Evolutionary conservation across 257 asterid species (phyloP).

Genomic region (Nicotiana knightiana): DNA sequence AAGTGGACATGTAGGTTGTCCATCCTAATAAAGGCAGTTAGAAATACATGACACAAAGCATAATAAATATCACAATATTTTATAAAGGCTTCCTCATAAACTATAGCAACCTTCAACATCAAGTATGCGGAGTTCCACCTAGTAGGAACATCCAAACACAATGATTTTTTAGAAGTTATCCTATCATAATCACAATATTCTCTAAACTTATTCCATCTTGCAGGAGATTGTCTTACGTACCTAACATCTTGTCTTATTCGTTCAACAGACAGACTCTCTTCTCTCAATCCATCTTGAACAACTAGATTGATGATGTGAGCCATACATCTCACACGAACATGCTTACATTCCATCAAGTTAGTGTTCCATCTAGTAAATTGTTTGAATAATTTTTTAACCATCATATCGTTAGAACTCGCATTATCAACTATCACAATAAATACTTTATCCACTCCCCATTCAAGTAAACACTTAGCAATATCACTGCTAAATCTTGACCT

Average conservation of each 20-base stretch:
- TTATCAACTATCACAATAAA: conserved; percentile 3
- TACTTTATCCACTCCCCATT: neutral
- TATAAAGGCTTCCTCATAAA: neutral
- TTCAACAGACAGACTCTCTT: neutral
- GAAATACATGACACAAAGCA: neutral
- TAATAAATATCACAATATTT: neutral
- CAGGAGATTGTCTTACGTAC: neutral
- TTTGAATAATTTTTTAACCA: neutral
- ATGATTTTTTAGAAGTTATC: neutral
- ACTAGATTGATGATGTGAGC: conserved; percentile 5
- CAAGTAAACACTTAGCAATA: neutral
- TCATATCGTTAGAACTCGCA: neutral
- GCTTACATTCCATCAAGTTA: neutral
- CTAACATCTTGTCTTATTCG: neutral
- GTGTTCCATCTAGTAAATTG: neutral
- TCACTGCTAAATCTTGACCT: neutral
- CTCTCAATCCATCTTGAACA: conserved; percentile 4
- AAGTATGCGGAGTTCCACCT: conserved; percentile 11
- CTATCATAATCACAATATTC: neutral
- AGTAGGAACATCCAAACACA: conserved; percentile 1
- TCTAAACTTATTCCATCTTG: neutral
- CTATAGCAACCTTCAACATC: conserved; percentile 1
- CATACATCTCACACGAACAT: neutral
- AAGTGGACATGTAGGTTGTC: neutral
- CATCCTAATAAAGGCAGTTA: neutral